Base-by-base conservation (phyloP, 495 filamentous ascomycete genomes). In the Podospora anserina region DNA sequence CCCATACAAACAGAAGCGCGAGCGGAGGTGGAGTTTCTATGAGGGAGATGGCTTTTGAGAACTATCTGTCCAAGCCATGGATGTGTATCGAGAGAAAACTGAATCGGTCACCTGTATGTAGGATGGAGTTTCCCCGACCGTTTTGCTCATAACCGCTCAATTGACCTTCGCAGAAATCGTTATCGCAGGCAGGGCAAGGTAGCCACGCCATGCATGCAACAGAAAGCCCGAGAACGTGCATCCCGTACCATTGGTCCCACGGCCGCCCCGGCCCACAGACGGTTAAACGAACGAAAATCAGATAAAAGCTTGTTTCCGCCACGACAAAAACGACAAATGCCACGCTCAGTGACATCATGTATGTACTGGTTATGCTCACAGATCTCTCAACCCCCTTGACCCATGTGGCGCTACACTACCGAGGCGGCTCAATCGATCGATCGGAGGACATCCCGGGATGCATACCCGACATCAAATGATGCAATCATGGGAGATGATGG, bases 261-360 rank as follows among this genome's bases (percentile, higher is more conserved):
- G 15, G 6, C 56, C 19, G 9, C 56, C 56, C 56, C 6, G 56
- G 56, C 39, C 39, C 39, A 49, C 39, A 18, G 39, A 23, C 11
- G 39, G 11, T 49, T 49, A 49, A 49, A 49, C 39, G 15, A 1
- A 32, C 30, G 39, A 49, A 49, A 49, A 49, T 49, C 39, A 49
- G 39, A 49, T 49, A 20, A 59, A 59, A 59, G 56, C 56, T 59
- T 59, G 56, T 59, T 59, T 59, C 56, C 56, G 26, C 26, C 26
- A 20, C 6, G 56, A 59, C 9, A 49, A 49, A 49, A 6, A 9
- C 23, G 23, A 23, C 23, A 9, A 27, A 32, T 32, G 30, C 19
- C 3, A 27, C 19, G 19, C 26, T 59, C 56, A 20, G 26, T 59
- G 56, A 59, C 56, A 59, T 59, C 56, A 59, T 59, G 16, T 20